phyloP scores from a whole-genome alignment of 305 asterid genomes.

The Ajuga reptans region DNA sequence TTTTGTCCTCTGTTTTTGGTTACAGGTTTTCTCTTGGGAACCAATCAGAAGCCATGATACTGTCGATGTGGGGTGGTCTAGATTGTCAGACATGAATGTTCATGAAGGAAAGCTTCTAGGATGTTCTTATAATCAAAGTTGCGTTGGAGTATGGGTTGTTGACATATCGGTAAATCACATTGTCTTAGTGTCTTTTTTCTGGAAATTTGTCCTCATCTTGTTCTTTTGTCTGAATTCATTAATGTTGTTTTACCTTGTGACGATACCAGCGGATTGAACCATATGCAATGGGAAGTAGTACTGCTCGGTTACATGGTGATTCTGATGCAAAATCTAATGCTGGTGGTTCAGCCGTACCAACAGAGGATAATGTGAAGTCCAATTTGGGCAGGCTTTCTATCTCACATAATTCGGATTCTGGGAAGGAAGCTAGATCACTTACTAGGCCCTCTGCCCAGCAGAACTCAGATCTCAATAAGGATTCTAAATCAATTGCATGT shows the following conservation, averaged over 20 bases:
- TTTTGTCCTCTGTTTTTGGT: slow-evolving; percentile 1
- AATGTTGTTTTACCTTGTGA: slow-evolving; percentile 26
- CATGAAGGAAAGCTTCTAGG: slow-evolving; percentile 99
- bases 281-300: slow-evolving; percentile 52
- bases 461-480: slow-evolving; percentile 65
- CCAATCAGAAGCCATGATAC: slow-evolving; percentile 88
- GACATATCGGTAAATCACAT: slow-evolving; percentile 67
- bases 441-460: slow-evolving; percentile 63
- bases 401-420: slow-evolving; percentile 68
- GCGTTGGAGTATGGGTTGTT: slow-evolving; percentile 99
- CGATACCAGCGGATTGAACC: slow-evolving; percentile 84
- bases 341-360: slow-evolving; percentile 47
- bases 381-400: slow-evolving; percentile 75
- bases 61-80: slow-evolving; percentile 99
- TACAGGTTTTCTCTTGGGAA: slow-evolving; percentile 94
- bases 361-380: slow-evolving; percentile 53
- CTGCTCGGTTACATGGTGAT: slow-evolving; percentile 54
- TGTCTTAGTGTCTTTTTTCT: slow-evolving; percentile 13
- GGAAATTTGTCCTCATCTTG: slow-evolving; percentile 16
- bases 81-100: slow-evolving; percentile 87
- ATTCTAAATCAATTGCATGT: slow-evolving; percentile 67
- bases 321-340: slow-evolving; percentile 56
- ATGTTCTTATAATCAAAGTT: slow-evolving; percentile 96
- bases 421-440: slow-evolving; percentile 62
- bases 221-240: slow-evolving; percentile 24